Percentiles rank a stretch among this genome's conserved stretches.
These are phyloP conservation scores for Chamaenerion angustifolium DNA, from an alignment of 345 rosid species.

Conservation along the genomic window DNA sequence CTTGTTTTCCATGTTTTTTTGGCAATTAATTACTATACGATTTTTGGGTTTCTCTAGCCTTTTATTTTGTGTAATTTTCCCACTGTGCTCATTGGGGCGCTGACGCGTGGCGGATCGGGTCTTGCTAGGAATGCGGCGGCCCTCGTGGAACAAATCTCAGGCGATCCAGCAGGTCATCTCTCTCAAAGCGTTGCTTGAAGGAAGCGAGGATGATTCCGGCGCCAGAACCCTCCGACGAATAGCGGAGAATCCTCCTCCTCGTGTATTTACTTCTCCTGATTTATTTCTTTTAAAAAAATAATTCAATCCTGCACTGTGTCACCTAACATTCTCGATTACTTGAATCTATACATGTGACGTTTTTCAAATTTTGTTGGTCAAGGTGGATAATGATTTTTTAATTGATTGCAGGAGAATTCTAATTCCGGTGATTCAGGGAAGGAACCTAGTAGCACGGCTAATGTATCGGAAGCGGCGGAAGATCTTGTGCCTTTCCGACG, in stretches of 20 bases:
- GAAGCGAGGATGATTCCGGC: constrained; percentile 56
- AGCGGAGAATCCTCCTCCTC: constrained; percentile 18
- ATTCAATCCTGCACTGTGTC: too few relatives aligned
- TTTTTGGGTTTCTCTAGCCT: neutral
- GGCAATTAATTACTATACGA: neutral
- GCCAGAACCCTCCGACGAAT: constrained; percentile 48
- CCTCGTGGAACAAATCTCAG: constrained; percentile 97
- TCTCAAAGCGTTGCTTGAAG: constrained; percentile 64
- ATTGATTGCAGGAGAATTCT: constrained; percentile 25
- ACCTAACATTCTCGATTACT: too few relatives aligned
- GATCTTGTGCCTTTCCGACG: constrained; percentile 20
- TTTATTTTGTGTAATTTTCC: too few relatives aligned
- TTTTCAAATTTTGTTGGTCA: too few relatives aligned
- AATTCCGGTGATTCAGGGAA: constrained; percentile 35
- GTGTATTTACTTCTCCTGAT: constrained; percentile 16
- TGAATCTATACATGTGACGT: too few relatives aligned
- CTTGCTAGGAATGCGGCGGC: constrained; percentile 76
- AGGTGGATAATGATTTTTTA: neutral
- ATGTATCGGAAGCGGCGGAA: constrained; percentile 23
- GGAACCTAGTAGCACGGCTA: constrained; percentile 24
- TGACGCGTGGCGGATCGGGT: constrained; percentile 28
- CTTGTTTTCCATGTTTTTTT: neutral
- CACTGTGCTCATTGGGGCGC: constrained; percentile 10
- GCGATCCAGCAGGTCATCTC: constrained; percentile 96
- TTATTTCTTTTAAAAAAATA: neutral